These are phyloP conservation scores for Mentha longifolia DNA, from an alignment of 257 asterid genomes.

Conservation along the genomic window DNA sequence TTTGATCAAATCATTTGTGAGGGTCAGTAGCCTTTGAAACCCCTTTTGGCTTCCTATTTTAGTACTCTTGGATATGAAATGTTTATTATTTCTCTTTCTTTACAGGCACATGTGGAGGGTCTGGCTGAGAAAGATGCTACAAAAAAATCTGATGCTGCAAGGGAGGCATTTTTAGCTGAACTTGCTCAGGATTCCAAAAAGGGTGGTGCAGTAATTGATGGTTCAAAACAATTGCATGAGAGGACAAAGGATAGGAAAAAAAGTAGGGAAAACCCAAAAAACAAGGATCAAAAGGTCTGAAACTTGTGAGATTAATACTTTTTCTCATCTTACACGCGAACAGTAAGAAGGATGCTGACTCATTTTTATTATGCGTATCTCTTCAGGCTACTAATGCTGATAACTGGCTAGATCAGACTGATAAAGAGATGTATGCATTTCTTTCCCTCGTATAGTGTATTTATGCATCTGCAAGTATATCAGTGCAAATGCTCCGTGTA, in stretches of 20 bases:
- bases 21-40: slow-evolving; percentile 55
- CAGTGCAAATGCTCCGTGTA: slow-evolving; percentile 21
- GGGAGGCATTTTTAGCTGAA: slow-evolving; percentile 96
- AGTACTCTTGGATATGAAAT: slow-evolving; percentile 27
- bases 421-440: slow-evolving; percentile 66
- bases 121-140: slow-evolving; percentile 96
- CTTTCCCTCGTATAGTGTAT: slow-evolving; percentile 20
- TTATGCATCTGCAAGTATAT: slow-evolving; percentile 5
- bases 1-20: slow-evolving; percentile 77
- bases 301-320: slow-evolving; percentile 11
- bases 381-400: slow-evolving; percentile 53
- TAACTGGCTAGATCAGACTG: slow-evolving; percentile 50
- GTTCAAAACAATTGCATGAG: slow-evolving; percentile 54
- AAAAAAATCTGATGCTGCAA: slow-evolving; percentile 94
- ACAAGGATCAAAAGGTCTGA: slow-evolving; percentile 88
- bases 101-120: slow-evolving; percentile 79
- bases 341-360: slow-evolving; percentile 17
- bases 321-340: slow-evolving; percentile 17
- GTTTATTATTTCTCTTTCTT: slow-evolving; percentile 28
- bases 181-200: slow-evolving; percentile 83
- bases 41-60: slow-evolving; percentile 1
- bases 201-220: slow-evolving; percentile 62
- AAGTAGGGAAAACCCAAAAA: slow-evolving; percentile 70
- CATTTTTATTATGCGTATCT: slow-evolving; percentile 27
- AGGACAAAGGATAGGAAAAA: slow-evolving; percentile 83